These are phyloP conservation scores for Miscanthus lutarioriparius DNA, from an alignment of 176 grass and related monocot genomes.

Conservation along the genomic window DNA sequence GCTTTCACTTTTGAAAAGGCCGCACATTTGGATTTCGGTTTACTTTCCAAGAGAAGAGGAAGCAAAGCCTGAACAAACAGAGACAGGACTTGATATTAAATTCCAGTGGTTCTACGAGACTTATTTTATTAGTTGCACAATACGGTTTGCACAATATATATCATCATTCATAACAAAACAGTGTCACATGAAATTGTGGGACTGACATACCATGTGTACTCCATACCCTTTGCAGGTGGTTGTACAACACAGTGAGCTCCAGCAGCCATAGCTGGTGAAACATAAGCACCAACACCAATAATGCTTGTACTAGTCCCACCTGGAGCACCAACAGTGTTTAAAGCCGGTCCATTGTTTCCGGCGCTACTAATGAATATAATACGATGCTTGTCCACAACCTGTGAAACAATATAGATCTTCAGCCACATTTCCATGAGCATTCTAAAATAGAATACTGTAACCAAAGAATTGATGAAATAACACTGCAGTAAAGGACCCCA, in stretches of 20 bases:
- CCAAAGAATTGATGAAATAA: constrained; percentile 29
- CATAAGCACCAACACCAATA: constrained; percentile 98
- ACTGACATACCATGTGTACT: constrained; percentile 87
- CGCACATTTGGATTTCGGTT: background rate
- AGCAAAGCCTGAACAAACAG: background rate
- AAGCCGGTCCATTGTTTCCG: constrained; percentile 86
- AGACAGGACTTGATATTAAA: background rate
- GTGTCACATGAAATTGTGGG: background rate
- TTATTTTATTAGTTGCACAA: background rate
- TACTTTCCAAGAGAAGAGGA: background rate
- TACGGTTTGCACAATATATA: background rate
- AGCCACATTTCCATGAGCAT: constrained; percentile 34
- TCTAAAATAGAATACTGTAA: constrained; percentile 5
- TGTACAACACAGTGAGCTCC: constrained; percentile 92
- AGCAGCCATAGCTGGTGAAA: constrained; percentile 97
- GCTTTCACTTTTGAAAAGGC: background rate
- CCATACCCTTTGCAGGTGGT: constrained; percentile 81
- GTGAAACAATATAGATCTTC: constrained; percentile 42
- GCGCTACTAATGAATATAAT: constrained; percentile 97
- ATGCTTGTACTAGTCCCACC: constrained; percentile 95
- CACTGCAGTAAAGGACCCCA: constrained; percentile 33
- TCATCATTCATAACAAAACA: background rate
- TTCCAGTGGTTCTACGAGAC: background rate
- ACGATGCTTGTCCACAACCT: constrained; percentile 91
- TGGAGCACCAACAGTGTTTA: constrained; percentile 93